phyloP scores from a whole-genome alignment of 2,329 filamentous ascomycete species.

The Arachnomyces sp. region DNA sequence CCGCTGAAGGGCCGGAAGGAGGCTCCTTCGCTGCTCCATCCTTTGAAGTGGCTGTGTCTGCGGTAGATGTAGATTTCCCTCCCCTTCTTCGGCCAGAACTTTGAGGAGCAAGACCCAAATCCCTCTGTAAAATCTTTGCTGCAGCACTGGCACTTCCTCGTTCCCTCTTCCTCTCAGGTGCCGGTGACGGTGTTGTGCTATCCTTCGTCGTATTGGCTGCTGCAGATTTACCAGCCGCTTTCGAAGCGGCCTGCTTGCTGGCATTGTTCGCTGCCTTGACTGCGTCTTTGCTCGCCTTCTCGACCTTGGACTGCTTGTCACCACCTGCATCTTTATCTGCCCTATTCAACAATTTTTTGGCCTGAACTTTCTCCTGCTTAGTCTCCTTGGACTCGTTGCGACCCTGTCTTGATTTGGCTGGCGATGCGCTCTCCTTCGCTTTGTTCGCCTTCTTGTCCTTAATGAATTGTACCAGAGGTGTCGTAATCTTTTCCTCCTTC shows the following conservation, averaged over 20 bases:
- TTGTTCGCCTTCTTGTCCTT: constrained; percentile 84
- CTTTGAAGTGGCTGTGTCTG: constrained; percentile 18
- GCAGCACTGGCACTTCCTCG: constrained; percentile 46
- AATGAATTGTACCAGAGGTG: constrained; percentile 84
- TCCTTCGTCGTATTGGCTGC: constrained; percentile 11
- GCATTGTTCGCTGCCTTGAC: constrained; percentile 47
- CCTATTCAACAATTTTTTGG: constrained; percentile 35
- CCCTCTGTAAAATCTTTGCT: constrained; percentile 53
- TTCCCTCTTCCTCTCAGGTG: constrained; percentile 44
- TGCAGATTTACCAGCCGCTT: constrained; percentile 21
- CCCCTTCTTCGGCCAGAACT: constrained; percentile 32
- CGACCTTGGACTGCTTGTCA: constrained; percentile 28
- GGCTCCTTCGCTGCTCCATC: constrained; percentile 7
- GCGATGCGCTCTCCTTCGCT: constrained; percentile 37
- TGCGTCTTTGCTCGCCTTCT: constrained; percentile 55
- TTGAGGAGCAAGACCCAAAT: constrained; percentile 47
- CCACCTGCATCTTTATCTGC: constrained; percentile 26
- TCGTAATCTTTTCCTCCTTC: constrained; percentile 58
- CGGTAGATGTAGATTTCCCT: constrained; percentile 20
- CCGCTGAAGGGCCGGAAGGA: background rate
- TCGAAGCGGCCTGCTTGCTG: constrained; percentile 27
- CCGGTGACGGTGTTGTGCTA: constrained; percentile 17
- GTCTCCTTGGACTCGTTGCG: constrained; percentile 56
- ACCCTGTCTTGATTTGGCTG: constrained; percentile 47
- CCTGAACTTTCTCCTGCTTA: constrained; percentile 34